Evolutionary conservation across 495 filamentous ascomycete species (phyloP), one percentile per base, ranked within the genome.

Genomic region (Evansstolkia leycettana): DNA sequence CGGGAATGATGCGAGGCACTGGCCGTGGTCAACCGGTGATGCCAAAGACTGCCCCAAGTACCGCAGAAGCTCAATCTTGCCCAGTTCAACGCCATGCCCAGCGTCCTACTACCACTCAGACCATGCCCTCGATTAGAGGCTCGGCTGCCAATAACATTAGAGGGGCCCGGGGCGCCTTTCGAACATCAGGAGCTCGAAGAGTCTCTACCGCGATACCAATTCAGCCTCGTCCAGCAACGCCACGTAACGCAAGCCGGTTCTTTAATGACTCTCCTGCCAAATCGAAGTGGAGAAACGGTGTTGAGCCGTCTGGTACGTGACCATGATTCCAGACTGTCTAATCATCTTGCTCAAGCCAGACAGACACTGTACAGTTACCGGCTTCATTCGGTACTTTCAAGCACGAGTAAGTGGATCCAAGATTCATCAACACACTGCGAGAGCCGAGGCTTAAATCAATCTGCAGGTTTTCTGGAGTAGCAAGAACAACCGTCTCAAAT

Each of bases 181-280:
- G 36, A 28, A 42, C 26, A 13, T 40, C 12, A 41, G 13, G 36
- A 23, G 36, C 5, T 31, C 19, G 25, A 30, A 14, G 35, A 30
- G 17, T 9, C 8, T 31, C 7, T 11, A 4, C 5, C 4, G 17
- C 14, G 7, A 27, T 5, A 19, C 15, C 28, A 15, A 4, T 7
- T 17, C 27, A 16, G 17, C 16, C 30, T 7, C 20, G 12, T 1
- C 20, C 13, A 19, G 19, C 32, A 17, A 11, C 33, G 8, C 29
- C 43, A 14, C 37, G 36, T 9, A 40, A 32, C 7, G 17, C 44
- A 11, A 40, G 23, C 9, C 23, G 15, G 17, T 26, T 47, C 1
- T 45, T 50, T 23, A 36, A 26, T 9, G 44, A 50, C 15, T 44
- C 50, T 15, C 42, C 42, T 39, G 37, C 47, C 15, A 51, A 54